A percentile compares a stretch with the other conserved stretches of the same genome.
Conservation (phyloP, 805 yeast species). For the Saccharomycopsis malanga region DNA sequence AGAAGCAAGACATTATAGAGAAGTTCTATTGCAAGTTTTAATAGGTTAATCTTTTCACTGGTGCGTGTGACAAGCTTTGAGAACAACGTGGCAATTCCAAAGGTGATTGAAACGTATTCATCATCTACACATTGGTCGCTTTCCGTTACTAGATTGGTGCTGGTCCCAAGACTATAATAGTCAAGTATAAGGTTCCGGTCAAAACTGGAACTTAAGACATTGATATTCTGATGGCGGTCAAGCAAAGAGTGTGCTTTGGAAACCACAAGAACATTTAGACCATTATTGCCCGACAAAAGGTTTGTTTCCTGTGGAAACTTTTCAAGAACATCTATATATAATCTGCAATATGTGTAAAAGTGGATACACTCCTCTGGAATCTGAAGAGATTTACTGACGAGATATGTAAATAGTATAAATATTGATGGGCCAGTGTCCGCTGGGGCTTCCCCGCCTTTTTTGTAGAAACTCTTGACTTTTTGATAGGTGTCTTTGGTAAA, state of each 20-base stretch:
- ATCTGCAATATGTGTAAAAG: slow-evolving; percentile 7
- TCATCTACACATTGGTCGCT: slow-evolving; percentile 3
- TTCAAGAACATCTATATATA: slow-evolving; percentile 14
- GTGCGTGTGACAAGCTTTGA: slow-evolving; percentile 29
- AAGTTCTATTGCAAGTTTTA: slow-evolving; percentile 36
- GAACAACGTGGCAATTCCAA: slow-evolving; percentile 39
- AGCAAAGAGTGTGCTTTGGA: background rate
- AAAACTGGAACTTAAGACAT: background rate
- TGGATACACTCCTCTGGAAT: background rate
- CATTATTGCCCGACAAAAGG: background rate
- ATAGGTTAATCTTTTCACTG: slow-evolving; percentile 32
- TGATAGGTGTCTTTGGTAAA: background rate
- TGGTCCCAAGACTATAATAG: slow-evolving; percentile 4
- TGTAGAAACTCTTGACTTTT: background rate
- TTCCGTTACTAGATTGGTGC: background rate
- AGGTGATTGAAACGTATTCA: slow-evolving; percentile 30
- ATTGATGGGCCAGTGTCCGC: background rate
- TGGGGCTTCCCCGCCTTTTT: background rate
- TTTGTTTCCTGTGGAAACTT: background rate
- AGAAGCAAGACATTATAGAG: slow-evolving; percentile 52
- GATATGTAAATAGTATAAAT: background rate
- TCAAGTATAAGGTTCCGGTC: slow-evolving; percentile 1
- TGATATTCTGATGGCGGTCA: background rate
- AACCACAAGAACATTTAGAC: slow-evolving; percentile 1
- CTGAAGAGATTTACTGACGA: slow-evolving; percentile 4